These are phyloP conservation scores for Epichloe elymi DNA, from an alignment of 2,329 filamentous ascomycete genomes.

Conservation along the genomic window DNA sequence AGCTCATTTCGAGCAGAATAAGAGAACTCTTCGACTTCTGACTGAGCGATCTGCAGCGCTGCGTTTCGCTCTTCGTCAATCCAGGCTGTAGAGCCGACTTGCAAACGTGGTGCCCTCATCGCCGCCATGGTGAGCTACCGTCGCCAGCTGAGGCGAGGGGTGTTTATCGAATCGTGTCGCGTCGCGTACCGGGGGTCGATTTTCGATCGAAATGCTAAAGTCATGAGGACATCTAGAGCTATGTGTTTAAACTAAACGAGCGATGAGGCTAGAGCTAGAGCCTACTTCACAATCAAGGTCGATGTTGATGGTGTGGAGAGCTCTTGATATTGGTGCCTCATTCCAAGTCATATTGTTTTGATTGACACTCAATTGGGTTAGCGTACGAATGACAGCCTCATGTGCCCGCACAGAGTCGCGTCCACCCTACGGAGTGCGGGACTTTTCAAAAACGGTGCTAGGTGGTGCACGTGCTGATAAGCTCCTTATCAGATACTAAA, in stretches of 20 bases:
- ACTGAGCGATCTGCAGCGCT: constrained; percentile 58
- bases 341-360: constrained; percentile 26
- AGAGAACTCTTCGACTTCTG: constrained; percentile 85
- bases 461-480: constrained; percentile 24
- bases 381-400: constrained; percentile 8
- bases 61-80: constrained; percentile 72
- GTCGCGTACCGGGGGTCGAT: not conserved
- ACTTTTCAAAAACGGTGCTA: not conserved
- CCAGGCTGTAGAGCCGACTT: constrained; percentile 77
- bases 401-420: constrained; percentile 9
- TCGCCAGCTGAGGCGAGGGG: constrained; percentile 4
- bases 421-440: not conserved
- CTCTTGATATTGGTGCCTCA: constrained; percentile 7
- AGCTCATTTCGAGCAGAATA: constrained; percentile 88
- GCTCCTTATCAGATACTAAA: constrained; percentile 24
- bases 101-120: constrained; percentile 44
- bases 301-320: constrained; percentile 10
- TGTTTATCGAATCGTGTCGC: not conserved
- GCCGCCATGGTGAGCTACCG: constrained; percentile 22
- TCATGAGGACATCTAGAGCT: constrained; percentile 5
- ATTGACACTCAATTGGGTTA: constrained; percentile 23
- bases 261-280: not conserved
- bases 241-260: not conserved
- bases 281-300: not conserved
- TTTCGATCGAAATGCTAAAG: not conserved